Base-by-base conservation (phyloP, 371 early-diverging fungal genomes). In the Circinella umbellata region DNA sequence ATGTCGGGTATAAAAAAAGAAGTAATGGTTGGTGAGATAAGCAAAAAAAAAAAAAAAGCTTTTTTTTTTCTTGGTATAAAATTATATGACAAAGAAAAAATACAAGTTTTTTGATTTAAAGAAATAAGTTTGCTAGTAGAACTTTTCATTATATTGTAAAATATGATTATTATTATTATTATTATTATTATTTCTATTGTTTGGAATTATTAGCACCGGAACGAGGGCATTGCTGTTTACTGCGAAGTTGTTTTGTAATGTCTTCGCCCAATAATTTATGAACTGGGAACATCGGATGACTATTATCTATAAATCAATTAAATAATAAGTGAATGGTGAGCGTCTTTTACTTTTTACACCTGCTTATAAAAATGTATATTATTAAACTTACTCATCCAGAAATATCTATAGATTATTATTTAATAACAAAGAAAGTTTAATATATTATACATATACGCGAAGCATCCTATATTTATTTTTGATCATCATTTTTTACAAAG, bases 351-450 rank as follows among this genome's bases (percentile, higher is more conserved):
- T 36, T 13, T 17, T 11, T 37, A 14, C 10, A 5, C 42, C 13
- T 35, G 59, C 64, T 46, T 63, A 42, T 36, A 63, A 15, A 46
- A 34, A 27, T 3, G 27, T 37, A 46, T 46, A n/a, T 11, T 42
- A 42, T 11, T 42, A 3, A 14, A 65, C 61, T 59, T 70, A 70
- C 70, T 70, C 60, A 64, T 64, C 70, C 70, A 70, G n/a, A 70
- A 70, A 18, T 70, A 70, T 39, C 70, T 70, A 60, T 8, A 18
- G 17, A 27, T 27, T 27, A 1, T 27, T 27, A 27, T 27, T 27
- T 27, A 2, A 27, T 27, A 27, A 27, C 2, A 2, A 27, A 27
- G 27, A 27, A 27, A 27, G 27, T 27, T 27, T 27, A 27, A 27
- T 27, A 27, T 27, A 27, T 27, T 27, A 27, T 27, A 27, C 27